Conservation (phyloP, 75 land plant species). For the Azolla pinnata region DNA sequence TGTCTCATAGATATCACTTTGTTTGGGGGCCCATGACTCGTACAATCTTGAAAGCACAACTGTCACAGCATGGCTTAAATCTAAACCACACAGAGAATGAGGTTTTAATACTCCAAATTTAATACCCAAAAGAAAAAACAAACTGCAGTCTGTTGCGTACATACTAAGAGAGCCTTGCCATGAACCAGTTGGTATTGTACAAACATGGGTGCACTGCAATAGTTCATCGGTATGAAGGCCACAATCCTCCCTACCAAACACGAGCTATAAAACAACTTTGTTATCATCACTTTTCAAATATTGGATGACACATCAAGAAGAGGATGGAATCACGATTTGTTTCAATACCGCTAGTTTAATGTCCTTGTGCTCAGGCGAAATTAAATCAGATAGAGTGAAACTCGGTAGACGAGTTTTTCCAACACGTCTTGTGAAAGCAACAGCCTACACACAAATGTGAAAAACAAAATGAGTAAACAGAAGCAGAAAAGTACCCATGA, state of each 20-base stretch:
- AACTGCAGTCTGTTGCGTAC: no score
- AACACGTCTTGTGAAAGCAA: conserved; percentile 27
- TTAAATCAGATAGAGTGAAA: conserved; percentile 6
- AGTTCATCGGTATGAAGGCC: conserved; percentile 26
- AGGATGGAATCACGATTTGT: no score
- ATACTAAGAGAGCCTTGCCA: conserved; percentile 29
- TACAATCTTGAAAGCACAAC: conserved; percentile 20
- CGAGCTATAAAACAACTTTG: conserved; percentile 16
- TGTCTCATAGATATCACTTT: conserved; percentile 2
- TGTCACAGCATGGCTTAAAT: conserved; percentile 28
- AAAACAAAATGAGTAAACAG: not conserved
- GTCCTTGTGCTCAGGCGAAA: conserved; percentile 7
- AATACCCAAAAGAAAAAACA: no score
- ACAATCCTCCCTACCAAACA: conserved; percentile 27
- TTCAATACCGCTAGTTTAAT: conserved; percentile 18
- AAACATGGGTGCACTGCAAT: conserved; percentile 27
- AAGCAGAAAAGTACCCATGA: not conserved
- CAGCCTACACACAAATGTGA: conserved; percentile 9
- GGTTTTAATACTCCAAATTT: no score
- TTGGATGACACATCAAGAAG: no score
- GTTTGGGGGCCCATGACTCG: conserved; percentile 10
- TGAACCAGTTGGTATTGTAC: conserved; percentile 16
- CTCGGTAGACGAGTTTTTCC: conserved; percentile 16
- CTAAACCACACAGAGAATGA: no score
- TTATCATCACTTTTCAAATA: not conserved